A percentile compares a stretch with the other conserved stretches of the same genome.
phyloP scores from a whole-genome alignment of 768 basidiomycete species.

The Sarcomyxa edulis region DNA sequence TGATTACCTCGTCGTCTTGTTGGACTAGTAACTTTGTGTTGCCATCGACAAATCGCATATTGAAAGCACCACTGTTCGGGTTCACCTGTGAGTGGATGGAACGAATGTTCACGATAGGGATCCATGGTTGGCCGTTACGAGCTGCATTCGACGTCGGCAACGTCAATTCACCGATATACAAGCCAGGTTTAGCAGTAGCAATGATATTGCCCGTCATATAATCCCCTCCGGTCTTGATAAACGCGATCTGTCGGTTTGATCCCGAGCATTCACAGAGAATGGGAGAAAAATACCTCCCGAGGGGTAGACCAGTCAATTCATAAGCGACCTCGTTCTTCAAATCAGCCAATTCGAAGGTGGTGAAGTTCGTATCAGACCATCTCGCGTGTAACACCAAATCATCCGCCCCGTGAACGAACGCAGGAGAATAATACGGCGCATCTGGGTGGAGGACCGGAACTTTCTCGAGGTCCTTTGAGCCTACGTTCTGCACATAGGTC shows the following conservation, averaged over 20 bases:
- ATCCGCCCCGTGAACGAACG: conserved; percentile 47
- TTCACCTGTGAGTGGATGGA: conserved; percentile 50
- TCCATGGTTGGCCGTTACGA: no score
- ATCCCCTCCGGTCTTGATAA: conserved; percentile 59
- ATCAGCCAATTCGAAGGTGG: conserved; percentile 62
- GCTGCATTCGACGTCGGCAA: conserved; percentile 33
- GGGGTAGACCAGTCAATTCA: conserved; percentile 51
- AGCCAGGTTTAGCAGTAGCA: conserved; percentile 56
- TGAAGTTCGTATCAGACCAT: conserved; percentile 63
- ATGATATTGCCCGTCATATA: conserved; percentile 56
- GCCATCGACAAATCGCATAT: conserved; percentile 52
- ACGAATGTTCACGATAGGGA: conserved; percentile 41
- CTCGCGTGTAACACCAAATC: conserved; percentile 58
- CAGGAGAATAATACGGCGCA: conserved; percentile 61
- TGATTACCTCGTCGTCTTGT: conserved; percentile 41
- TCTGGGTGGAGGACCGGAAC: conserved; percentile 45
- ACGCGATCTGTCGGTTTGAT: conserved; percentile 44
- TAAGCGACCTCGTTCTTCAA: conserved; percentile 34
- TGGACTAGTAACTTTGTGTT: conserved; percentile 56
- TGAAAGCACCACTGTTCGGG: conserved; percentile 30
- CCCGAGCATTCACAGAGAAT: conserved; percentile 44
- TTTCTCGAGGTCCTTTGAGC: conserved; percentile 22
- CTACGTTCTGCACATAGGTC: conserved; percentile 44
- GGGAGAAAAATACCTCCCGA: conserved; percentile 63
- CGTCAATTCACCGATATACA: conserved; percentile 59